Evolutionary conservation across 225 moss, liverwort and hornwort species (phyloP), one percentile per base, ranked within the genome.

Genomic region (Neckera pumila): DNA sequence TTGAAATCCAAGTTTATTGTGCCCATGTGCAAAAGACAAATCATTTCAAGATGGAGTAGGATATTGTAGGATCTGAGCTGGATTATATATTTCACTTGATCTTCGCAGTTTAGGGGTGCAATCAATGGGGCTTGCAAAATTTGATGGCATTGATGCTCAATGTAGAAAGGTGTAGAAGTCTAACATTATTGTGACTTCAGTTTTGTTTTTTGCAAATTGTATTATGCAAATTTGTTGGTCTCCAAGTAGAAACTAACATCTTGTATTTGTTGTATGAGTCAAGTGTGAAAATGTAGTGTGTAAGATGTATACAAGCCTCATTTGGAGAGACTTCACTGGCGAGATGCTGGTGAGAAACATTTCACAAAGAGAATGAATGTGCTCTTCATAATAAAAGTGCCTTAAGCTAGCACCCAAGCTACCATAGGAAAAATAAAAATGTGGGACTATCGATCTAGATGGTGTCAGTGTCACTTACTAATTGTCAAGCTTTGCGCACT

Each of bases 61-160:
- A 43, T 43, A 17, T 2, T 28, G 0, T 43, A 73, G 6, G 17
- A 30, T 47, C 7, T 6, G 47, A 45, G 2, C 16, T 74, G 2
- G 1, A 74, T 17, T 47, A 11, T 47, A 2, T 30, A 5, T 11
- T 0, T 45, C 1, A 30, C 30, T 47, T 10, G 18, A 18, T 47
- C 3, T 30, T 3, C 0, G 0, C 2, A 45, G 2, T 45, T 73
- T 30, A 11, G 18, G 4, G 18, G 3, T 47, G 47, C 1, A 0
- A 47, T 11, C 11, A 45, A 45, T 47, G 2, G 7, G 2, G 7
- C 18, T 30, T 30, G 22, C 4, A 30, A 13, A 1, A 40, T 40
- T 13, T 70, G 25, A 23, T 70, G 40, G 7, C 7, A 38, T 40
- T 4, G 2, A 38, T 70, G 5, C 0, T 70, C 14, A 40, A 70